Evolutionary conservation across 2,329 filamentous ascomycete species (phyloP), one percentile per base, ranked within the genome.

Genomic region (Cercospora sp.): DNA sequence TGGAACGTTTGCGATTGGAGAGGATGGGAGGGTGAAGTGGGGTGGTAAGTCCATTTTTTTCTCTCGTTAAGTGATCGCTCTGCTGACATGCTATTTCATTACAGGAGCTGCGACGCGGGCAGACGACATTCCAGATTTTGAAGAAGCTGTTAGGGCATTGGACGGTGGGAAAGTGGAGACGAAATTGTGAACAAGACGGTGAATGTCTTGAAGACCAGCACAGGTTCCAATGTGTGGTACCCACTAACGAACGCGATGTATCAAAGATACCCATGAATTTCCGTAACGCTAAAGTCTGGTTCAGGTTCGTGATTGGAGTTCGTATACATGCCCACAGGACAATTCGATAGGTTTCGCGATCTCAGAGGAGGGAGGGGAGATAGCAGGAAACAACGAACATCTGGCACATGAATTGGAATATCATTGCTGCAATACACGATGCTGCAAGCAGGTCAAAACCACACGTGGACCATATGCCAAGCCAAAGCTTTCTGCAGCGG

Each of bases 1-100:
- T 57, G 90, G 90, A 30, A 86, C 85, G 30, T 92, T 89, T 79
- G 89, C 86, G 2, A 79, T 90, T 30, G 87, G 88, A 75, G 74
- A 74, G 5, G 76, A 81, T 30, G 87, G 87, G 2, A 73, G 80
- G 12, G 83, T 90, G 3, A 81, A 79, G 64, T 90, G 87, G 86
- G 80, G 79, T 4, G 79, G 53, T 64, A 3, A n/a, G 64, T n/a
- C n/a, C n/a, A n/a, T n/a, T n/a, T n/a, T n/a, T n/a, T n/a, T n/a
- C n/a, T n/a, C n/a, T n/a, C n/a, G n/a, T n/a, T n/a, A n/a, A n/a
- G n/a, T n/a, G n/a, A n/a, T n/a, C n/a, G n/a, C 9, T 45, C 5
- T n/a, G 5, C 23, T 58, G 13, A 53, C 28, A 12, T 28, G 12
- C 7, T 4, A 7, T 13, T 13, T 4, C 31, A 31, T 4, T 13